Evolutionary conservation across 2,329 filamentous ascomycete genomes (phyloP).

Genomic region (Plenodomus lindquistii): DNA sequence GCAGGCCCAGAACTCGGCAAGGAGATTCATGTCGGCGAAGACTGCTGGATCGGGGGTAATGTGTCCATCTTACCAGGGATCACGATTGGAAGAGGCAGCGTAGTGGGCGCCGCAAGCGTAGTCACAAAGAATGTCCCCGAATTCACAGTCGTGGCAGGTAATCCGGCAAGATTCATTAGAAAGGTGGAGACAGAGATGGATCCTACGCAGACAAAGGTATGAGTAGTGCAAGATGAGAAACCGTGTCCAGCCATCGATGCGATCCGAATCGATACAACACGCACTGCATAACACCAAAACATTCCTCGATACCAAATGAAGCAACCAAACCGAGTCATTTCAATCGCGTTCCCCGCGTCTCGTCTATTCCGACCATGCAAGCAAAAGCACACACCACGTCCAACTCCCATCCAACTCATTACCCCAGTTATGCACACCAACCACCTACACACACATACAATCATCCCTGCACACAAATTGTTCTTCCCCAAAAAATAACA

Average conservation of each 20-base stretch:
- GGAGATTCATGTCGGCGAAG: constrained; percentile 75
- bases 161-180: constrained; percentile 67
- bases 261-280: constrained; percentile 11
- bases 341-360: neutral
- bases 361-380: too few relatives aligned
- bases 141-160: constrained; percentile 69
- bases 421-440: too few relatives aligned
- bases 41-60: constrained; percentile 59
- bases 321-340: neutral
- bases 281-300: neutral
- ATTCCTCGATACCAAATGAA: constrained; percentile 54
- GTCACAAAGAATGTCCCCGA: constrained; percentile 75
- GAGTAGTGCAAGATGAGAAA: neutral
- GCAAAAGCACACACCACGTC: too few relatives aligned
- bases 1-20: constrained; percentile 75
- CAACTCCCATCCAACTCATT: too few relatives aligned
- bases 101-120: constrained; percentile 79
- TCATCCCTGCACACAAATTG: neutral
- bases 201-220: constrained; percentile 11
- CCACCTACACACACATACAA: neutral
- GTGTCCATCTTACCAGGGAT: constrained; percentile 71
- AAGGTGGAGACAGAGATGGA: constrained; percentile 44
- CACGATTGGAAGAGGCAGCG: constrained; percentile 73
- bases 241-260: neutral
- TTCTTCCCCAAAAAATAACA: neutral